phyloP scores from a whole-genome alignment of 225 moss, liverwort and hornwort species.

The Ulota crispa region DNA sequence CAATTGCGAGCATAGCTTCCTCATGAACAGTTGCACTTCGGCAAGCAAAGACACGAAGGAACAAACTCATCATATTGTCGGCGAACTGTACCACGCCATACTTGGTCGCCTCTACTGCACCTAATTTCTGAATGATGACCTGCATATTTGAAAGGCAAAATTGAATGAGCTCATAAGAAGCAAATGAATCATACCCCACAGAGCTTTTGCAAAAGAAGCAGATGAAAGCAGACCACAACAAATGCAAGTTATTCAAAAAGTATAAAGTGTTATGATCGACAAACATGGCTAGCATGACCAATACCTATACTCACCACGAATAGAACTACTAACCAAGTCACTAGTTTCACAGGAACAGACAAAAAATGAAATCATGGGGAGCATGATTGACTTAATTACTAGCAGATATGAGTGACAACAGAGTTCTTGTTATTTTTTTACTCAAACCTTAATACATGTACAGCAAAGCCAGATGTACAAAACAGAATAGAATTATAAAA shows the following conservation, averaged over 20 bases:
- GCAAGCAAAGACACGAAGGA: constrained; percentile 62
- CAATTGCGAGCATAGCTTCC: constrained; percentile 68
- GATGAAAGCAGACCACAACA: background rate
- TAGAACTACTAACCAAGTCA: background rate
- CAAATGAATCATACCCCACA: background rate
- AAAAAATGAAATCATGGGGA: background rate
- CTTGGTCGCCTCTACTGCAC: constrained; percentile 45
- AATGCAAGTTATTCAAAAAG: background rate
- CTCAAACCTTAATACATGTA: background rate
- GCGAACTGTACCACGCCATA: constrained; percentile 57
- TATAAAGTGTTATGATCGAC: background rate
- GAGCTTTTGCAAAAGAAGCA: background rate
- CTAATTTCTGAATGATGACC: constrained; percentile 64
- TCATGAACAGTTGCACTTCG: constrained; percentile 66
- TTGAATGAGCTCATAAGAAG: background rate
- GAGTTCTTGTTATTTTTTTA: background rate
- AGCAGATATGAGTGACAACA: background rate
- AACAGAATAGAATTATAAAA: background rate
- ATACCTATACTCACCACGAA: background rate
- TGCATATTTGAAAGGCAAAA: background rate
- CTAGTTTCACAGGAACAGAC: background rate
- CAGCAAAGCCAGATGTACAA: background rate
- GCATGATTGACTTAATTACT: background rate
- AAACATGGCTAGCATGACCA: background rate
- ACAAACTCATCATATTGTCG: constrained; percentile 60